A percentile compares a stretch with the other conserved stretches of the same genome.
These are phyloP conservation scores for Gilbertella persicaria DNA, from an alignment of 371 early-diverging fungal species.

Conservation along the genomic window DNA sequence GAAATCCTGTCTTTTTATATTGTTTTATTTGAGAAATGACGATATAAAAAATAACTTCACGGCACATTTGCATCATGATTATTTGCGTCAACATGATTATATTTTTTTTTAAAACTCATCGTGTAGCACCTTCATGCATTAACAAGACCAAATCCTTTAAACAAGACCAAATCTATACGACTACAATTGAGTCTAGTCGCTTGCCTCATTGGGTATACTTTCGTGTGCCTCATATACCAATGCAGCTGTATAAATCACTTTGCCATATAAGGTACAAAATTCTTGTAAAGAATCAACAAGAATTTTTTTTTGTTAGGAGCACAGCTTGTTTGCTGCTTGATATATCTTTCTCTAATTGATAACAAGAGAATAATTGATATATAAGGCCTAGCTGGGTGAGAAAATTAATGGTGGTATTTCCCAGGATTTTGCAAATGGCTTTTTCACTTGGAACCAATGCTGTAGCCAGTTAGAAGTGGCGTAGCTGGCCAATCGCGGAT, in stretches of 20 bases:
- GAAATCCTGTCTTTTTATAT: neutral
- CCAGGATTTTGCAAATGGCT: no score
- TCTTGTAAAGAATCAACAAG: constrained; percentile 41
- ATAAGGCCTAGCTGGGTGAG: no score
- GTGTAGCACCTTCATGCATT: constrained; percentile 32
- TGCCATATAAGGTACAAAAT: constrained; percentile 45
- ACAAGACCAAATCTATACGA: constrained; percentile 48
- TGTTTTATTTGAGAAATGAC: neutral
- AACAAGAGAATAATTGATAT: no score
- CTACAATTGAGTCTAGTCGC: constrained; percentile 44
- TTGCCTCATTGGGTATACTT: constrained; percentile 49
- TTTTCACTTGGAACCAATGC: no score
- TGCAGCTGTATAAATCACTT: constrained; percentile 53
- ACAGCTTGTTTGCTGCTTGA: constrained; percentile 33
- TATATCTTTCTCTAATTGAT: neutral
- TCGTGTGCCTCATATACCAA: constrained; percentile 46
- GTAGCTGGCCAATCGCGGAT: no score
- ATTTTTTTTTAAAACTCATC: neutral
- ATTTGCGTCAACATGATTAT: constrained; percentile 4
- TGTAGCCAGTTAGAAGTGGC: no score
- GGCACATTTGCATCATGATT: neutral
- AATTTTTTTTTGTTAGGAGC: constrained; percentile 44
- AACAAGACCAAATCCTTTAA: constrained; percentile 41
- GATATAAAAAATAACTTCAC: neutral
- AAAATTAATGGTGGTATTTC: no score